Base-by-base conservation (phyloP, 306 rosid species). In the Cicer pinnatifidum region DNA sequence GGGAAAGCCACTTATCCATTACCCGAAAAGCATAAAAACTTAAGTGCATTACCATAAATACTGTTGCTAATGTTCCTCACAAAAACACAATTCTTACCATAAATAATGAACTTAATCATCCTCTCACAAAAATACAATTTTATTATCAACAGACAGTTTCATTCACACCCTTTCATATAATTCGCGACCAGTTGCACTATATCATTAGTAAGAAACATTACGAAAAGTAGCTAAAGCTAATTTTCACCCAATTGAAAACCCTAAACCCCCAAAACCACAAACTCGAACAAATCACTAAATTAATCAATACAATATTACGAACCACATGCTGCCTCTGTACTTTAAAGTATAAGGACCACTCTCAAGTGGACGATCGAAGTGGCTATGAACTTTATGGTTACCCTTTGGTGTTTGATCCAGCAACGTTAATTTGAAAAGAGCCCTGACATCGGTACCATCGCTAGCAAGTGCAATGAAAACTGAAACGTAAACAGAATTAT, bases 271-370 rank as follows among this genome's bases (percentile, higher is more conserved):
- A 46, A 79, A 2, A 65, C n/a, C 8, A 66, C 7, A 23, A 67
- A 62, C 7, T n/a, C 52, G 9, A 8, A 54, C 4, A 12, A 12
- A 50, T 13, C 3, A 52, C 17, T 8, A 53, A 16, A 4, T 53
- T 3, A 47, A 47, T 12, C 5, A 5, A 11, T 12, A 11, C 11
- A 8, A 23, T 0, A 4, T 13, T 11, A 66, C 71, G 8, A 44
- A 92, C 98, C 98, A 92, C 98, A 92, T 92, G 82, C 98, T 92
- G 75, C 98, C 98, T 67, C 92, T 82, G 67, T 90, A 92, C 87
- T 92, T 92, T 75, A 92, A 71, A 7, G 97, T 87, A 74, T 92
- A 92, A 3, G 98, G 97, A 19, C 98, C 98, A 65, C 98, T 82
- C 84, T 92, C 98, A 6, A 92, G 85, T 0, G 98, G 90, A 1